phyloP scores from a whole-genome alignment of 2,329 filamentous ascomycete species.

The Botrytis pseudocinerea region DNA sequence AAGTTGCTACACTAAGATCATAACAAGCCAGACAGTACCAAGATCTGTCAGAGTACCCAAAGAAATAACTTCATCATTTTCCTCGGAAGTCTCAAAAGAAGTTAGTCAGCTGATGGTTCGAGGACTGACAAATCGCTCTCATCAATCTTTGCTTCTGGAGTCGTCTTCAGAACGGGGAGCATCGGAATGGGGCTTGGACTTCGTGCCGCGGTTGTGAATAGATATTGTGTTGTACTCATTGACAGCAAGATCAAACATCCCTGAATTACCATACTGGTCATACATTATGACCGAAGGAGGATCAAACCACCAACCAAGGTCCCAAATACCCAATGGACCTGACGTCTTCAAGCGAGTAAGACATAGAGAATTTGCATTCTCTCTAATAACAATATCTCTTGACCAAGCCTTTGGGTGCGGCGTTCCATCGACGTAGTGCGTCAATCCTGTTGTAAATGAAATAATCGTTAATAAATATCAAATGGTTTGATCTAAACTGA shows the following conservation, averaged over 20 bases:
- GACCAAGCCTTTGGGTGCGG: not conserved
- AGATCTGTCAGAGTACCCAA: not conserved
- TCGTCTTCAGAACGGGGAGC: not conserved
- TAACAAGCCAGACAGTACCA: not conserved
- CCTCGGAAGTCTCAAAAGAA: not conserved
- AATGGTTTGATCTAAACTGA: not conserved
- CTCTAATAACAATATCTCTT: not conserved
- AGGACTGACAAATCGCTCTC: not conserved
- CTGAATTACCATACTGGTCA: slow-evolving; percentile 7
- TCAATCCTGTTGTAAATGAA: not conserved
- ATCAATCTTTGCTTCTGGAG: not conserved
- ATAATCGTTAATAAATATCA: not conserved
- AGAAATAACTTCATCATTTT: not conserved
- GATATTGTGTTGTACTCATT: not conserved
- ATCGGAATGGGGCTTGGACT: not conserved
- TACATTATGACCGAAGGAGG: not conserved
- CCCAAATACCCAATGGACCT: not conserved
- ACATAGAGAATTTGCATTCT: not conserved
- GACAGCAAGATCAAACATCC: not conserved
- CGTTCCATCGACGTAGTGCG: not conserved
- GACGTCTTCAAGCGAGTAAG: not conserved
- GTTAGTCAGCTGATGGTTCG: rapidly evolving
- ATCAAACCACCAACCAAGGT: not conserved
- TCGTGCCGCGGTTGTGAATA: not conserved
- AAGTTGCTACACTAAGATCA: not conserved